These are phyloP conservation scores for Mycena metata DNA, from an alignment of 768 basidiomycete species.

Conservation along the genomic window DNA sequence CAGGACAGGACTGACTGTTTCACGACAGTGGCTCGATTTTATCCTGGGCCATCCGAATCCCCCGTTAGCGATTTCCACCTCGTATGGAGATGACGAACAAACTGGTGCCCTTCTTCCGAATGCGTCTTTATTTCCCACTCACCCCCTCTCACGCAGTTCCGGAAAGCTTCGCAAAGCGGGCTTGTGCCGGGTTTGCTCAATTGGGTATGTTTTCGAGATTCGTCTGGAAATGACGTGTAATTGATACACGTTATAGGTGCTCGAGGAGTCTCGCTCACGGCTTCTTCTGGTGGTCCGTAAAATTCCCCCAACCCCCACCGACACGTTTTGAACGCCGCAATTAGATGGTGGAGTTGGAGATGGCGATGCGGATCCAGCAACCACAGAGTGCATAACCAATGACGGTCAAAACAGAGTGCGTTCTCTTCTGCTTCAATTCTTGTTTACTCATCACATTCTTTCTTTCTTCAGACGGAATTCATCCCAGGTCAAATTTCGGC, in stretches of 20 bases:
- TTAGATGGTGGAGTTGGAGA: constrained; percentile 69
- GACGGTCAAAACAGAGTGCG: constrained; percentile 56
- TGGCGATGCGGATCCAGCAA: constrained; percentile 55
- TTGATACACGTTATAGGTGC: constrained; percentile 49
- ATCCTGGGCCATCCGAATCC: constrained; percentile 52
- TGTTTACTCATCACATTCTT: background rate
- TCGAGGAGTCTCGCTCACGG: constrained; percentile 63
- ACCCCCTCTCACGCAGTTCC: constrained; percentile 56
- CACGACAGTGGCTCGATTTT: constrained; percentile 63
- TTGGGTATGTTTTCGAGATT: constrained; percentile 50
- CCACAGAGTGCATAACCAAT: constrained; percentile 60
- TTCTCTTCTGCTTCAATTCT: background rate
- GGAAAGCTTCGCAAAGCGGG: constrained; percentile 56
- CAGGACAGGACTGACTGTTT: background rate
- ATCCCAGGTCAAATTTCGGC: constrained; percentile 27
- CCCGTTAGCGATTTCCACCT: constrained; percentile 65
- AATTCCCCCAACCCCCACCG: constrained; percentile 47
- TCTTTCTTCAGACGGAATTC: constrained; percentile 31
- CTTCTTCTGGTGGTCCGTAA: constrained; percentile 66
- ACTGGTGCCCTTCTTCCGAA: constrained; percentile 50
- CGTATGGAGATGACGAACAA: constrained; percentile 70
- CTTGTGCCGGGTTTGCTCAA: constrained; percentile 61
- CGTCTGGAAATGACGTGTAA: background rate
- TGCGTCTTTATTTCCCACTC: background rate
- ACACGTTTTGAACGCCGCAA: constrained; percentile 33